Percentiles rank a stretch among this genome's conserved stretches.
Conservation (phyloP, 2,329 filamentous ascomycete genomes). For the Trichoderma lentiforme region DNA sequence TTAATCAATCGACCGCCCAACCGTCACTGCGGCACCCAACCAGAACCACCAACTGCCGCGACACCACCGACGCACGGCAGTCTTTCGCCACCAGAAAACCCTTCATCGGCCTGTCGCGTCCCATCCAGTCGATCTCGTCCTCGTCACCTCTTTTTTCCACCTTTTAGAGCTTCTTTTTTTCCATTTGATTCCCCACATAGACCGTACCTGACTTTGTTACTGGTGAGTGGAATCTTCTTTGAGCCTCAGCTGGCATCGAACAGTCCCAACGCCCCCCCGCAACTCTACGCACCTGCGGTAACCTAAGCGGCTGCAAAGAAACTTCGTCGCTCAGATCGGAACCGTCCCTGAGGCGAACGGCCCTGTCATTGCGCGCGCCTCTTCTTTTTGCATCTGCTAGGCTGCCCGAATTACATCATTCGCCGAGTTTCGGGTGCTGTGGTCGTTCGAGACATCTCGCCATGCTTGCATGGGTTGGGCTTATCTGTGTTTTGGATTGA, state of each 20-base stretch:
- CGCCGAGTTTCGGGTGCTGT: neutral
- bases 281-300: neutral
- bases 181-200: conserved; percentile 18
- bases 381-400: neutral
- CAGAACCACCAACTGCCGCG: conserved; percentile 10
- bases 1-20: conserved; percentile 22
- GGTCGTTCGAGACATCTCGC: neutral
- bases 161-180: conserved; percentile 11
- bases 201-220: conserved; percentile 17
- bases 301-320: neutral
- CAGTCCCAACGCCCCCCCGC: neutral
- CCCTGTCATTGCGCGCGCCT: neutral
- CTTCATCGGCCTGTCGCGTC: conserved; percentile 13
- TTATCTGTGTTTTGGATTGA: neutral
- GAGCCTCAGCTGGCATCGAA: neutral
- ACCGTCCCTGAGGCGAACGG: neutral
- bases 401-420: conserved; percentile 5
- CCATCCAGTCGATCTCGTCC: conserved; percentile 6
- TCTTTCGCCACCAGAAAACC: conserved; percentile 11
- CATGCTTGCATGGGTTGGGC: neutral
- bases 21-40: conserved; percentile 18
- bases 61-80: conserved; percentile 12
- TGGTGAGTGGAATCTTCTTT: conserved; percentile 17
- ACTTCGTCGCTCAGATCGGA: neutral
- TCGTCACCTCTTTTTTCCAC: neutral